Evolutionary conservation across 371 early-diverging fungal species (phyloP), one percentile per base, ranked within the genome.

Genomic region (Rhizopus arrhizus): DNA sequence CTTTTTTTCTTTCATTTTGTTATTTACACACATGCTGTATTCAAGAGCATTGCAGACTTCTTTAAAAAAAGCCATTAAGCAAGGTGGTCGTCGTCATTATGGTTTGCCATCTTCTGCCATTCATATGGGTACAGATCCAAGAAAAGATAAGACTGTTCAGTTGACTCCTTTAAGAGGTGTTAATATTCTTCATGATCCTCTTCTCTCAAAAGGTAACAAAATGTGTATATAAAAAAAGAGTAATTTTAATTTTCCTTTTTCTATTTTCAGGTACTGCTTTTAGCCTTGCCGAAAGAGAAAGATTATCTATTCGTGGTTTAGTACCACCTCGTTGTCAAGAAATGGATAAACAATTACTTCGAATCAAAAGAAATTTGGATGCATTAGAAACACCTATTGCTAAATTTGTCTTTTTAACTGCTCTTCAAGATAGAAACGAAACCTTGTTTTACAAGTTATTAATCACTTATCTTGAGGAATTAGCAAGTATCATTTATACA

Each of bases 321-420:
- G 85, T 85, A 5, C 87, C 87, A 35, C 85, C 85, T 64, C 79
- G 87, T 36, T 76, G 81, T 35, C 85, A 85, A 68, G 84, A 84
- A 53, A 85, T 87, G 84, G 84, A 85, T 34, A 83, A 80, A 54
- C 87, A 87, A 61, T 64, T 85, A 36, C 67, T 80, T 28, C 75
- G 87, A 50, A 77, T 85, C 36, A 83, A 84, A 42, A 78, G 82
- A 35, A 85, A 87, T 60, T 66, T 87, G 56, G 83, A 83, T 58
- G 81, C 77, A 36, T 83, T 79, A 59, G 70, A 73, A 33, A 81
- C 82, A 10, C 84, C 84, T 13, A 70, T 87, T n/a, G 72, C 78
- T 32, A 85, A 87, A 64, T 84, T 82, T 61, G 70, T 83, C 46
- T 84, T 83, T 51, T 64, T 83, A 34, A 63, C 73, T 15, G 74